These are phyloP conservation scores for Fusarium pseudocircinatum DNA, from an alignment of 2,329 filamentous ascomycete species.

Conservation along the genomic window DNA sequence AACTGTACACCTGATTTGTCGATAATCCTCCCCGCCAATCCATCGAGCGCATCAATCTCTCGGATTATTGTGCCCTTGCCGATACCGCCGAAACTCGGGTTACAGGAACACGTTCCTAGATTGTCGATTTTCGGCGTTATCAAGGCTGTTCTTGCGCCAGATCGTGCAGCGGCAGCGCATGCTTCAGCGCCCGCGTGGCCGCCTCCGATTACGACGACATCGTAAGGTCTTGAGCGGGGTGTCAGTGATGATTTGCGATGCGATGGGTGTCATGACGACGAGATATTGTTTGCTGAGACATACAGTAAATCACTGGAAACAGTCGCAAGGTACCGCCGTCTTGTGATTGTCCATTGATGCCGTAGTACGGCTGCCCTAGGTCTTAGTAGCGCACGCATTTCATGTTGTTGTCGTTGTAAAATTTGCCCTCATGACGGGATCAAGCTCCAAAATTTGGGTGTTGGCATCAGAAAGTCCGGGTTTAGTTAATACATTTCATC, in stretches of 20 bases:
- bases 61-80: slow-evolving; percentile 96
- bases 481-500: background rate
- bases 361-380: slow-evolving; percentile 34
- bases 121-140: slow-evolving; percentile 90
- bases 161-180: slow-evolving; percentile 86
- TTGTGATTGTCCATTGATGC: slow-evolving; percentile 23
- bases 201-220: slow-evolving; percentile 95
- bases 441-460: slow-evolving; percentile 12
- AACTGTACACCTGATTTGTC: slow-evolving; percentile 98
- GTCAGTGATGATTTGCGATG: slow-evolving; percentile 11
- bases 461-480: background rate
- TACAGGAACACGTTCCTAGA: slow-evolving; percentile 94
- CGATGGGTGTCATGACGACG: slow-evolving; percentile 4
- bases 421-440: slow-evolving; percentile 21
- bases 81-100: slow-evolving; percentile 97
- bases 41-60: slow-evolving; percentile 94
- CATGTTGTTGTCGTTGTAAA: slow-evolving; percentile 34
- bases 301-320: slow-evolving; percentile 46
- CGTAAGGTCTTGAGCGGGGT: slow-evolving; percentile 68
- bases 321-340: slow-evolving; percentile 44
- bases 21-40: slow-evolving; percentile 85
- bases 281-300: background rate
- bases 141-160: slow-evolving; percentile 87
- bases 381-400: slow-evolving; percentile 45
- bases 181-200: slow-evolving; percentile 97